Base-by-base conservation (phyloP, 129 eudicot genomes). In the Arctium lappa region DNA sequence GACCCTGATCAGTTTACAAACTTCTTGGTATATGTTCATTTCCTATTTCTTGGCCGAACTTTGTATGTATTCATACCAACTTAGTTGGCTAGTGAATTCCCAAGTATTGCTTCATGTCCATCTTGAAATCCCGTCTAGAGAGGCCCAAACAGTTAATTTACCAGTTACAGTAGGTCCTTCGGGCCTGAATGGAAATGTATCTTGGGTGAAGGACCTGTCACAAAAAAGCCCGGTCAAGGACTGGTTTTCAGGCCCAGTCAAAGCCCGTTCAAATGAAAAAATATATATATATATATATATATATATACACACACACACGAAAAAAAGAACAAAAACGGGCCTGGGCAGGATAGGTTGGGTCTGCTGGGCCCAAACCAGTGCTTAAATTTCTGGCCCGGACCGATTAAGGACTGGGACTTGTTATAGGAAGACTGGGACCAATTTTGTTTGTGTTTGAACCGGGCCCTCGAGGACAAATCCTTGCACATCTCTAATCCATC, bases 1-100 rank as follows among this genome's bases (percentile, higher is more conserved):
- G 99, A 96, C 40, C 99, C 99, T 22, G 97, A 96, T 86, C 98
- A 89, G 53, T 93, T 89, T 65, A 93, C 94, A 27, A 90, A 88
- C 74, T 96, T 96, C 81, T 89, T 96, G 97, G 99, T 93, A 84
- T 60, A 84, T 68, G 85, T 39, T 68, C 12, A 42, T 76, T 33
- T 74, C 10, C 72, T 85, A 8, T 48, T 53, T 69, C 73, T 56
- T n/a, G 2, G 74, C 22, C 78, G 31, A 53, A 75, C 18, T 72
- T 72, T 60, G 81, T 50, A 32, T 29, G 63, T 69, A 63, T 18
- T 42, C 69, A 29, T 70, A 69, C 27, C 16, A 69, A 31, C 16
- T 32, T 31, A 16, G 2, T 70, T 71, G 77, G 76, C 76, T 42
- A 2, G 66, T 8, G 27, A 69, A 27, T 44, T 44, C 12, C 53